Evolutionary conservation across 2,329 filamentous ascomycete species (phyloP).

Genomic region (Botryotinia convoluta): DNA sequence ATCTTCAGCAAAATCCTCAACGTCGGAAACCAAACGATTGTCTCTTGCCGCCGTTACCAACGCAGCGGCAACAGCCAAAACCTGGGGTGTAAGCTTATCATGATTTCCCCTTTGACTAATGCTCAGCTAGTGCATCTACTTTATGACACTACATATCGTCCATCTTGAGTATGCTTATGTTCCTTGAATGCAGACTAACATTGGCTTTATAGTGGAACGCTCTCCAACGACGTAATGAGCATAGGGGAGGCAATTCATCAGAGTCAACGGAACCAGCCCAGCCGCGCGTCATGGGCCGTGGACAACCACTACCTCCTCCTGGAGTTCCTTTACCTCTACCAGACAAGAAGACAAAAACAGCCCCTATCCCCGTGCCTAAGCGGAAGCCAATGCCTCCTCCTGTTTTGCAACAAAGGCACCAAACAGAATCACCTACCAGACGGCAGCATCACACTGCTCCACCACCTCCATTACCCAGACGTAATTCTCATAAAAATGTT

Average conservation of each 20-base stretch:
- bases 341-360: slow-evolving; percentile 57
- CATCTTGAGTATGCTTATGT: neutral
- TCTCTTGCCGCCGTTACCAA: slow-evolving; percentile 55
- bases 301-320: slow-evolving; percentile 76
- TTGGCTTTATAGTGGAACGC: slow-evolving; percentile 46
- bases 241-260: slow-evolving; percentile 26
- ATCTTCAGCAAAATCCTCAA: slow-evolving; percentile 32
- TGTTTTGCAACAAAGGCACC: slow-evolving; percentile 21
- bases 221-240: slow-evolving; percentile 48
- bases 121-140: neutral
- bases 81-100: slow-evolving; percentile 47
- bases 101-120: neutral
- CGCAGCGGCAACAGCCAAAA: slow-evolving; percentile 54
- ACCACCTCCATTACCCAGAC: slow-evolving; percentile 49
- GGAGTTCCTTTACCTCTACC: slow-evolving; percentile 74
- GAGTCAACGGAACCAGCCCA: slow-evolving; percentile 48
- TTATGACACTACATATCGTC: neutral
- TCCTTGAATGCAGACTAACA: neutral
- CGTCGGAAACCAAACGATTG: slow-evolving; percentile 45
- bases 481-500: slow-evolving; percentile 22
- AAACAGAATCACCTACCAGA: slow-evolving; percentile 33
- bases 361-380: slow-evolving; percentile 57
- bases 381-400: slow-evolving; percentile 59
- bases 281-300: slow-evolving; percentile 69
- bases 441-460: slow-evolving; percentile 39